phyloP scores from a whole-genome alignment of 129 eudicot genomes.

The Sambucus nigra region DNA sequence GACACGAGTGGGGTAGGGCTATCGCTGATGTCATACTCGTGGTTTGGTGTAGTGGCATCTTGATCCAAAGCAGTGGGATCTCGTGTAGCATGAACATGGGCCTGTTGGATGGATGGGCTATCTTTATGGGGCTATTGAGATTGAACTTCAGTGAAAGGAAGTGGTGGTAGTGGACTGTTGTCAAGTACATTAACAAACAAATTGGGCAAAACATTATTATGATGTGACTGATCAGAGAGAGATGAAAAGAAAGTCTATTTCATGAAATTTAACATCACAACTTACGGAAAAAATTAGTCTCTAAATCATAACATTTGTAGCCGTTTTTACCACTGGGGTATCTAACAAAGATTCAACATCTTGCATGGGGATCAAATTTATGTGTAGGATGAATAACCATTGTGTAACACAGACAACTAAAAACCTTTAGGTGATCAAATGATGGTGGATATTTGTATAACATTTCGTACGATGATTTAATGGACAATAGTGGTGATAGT shows the following conservation, averaged over 20 bases:
- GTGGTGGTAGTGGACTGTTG: not conserved
- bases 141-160: not conserved
- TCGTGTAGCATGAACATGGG: not conserved
- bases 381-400: too few relatives aligned
- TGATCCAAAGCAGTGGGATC: not conserved
- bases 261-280: not conserved
- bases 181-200: too few relatives aligned
- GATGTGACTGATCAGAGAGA: not conserved
- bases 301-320: not conserved
- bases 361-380: too few relatives aligned
- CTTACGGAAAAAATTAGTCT: not conserved
- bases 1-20: too few relatives aligned
- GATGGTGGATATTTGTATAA: too few relatives aligned
- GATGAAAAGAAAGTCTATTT: not conserved
- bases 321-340: not conserved
- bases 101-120: not conserved
- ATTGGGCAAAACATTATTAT: not conserved
- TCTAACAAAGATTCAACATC: not conserved
- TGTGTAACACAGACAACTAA: too few relatives aligned
- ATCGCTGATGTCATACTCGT: too few relatives aligned
- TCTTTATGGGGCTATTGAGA: not conserved
- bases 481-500: too few relatives aligned
- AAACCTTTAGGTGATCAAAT: too few relatives aligned
- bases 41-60: too few relatives aligned
- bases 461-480: too few relatives aligned